Percentiles rank a stretch among this genome's conserved stretches.
Conservation (phyloP, 1,284 basidiomycete genomes). For the Puccinia horiana region DNA sequence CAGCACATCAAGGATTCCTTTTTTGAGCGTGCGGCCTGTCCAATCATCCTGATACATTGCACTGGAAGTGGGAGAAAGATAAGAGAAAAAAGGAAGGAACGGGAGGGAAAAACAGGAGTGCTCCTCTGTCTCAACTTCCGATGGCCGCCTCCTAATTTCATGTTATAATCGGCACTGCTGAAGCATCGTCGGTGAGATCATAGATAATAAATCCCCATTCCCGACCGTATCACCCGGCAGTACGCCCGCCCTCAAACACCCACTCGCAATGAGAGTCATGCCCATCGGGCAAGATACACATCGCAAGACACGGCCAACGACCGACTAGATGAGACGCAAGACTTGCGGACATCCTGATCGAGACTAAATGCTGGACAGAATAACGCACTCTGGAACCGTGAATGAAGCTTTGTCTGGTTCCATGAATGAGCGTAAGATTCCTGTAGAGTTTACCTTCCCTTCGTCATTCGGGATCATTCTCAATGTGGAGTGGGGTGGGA, state of each 20-base stretch:
- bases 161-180: neutral
- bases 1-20: too few species aligned
- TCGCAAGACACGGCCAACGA: neutral
- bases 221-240: neutral
- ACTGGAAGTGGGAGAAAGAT: neutral
- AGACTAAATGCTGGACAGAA: neutral
- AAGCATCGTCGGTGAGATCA: neutral
- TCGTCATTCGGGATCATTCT: neutral
- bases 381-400: neutral
- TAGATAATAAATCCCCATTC: neutral
- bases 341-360: neutral
- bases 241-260: neutral
- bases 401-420: neutral
- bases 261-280: neutral
- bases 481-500: neutral
- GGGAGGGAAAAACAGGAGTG: neutral
- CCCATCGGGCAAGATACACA: too few species aligned
- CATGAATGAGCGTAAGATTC: neutral
- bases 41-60: neutral
- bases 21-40: too few species aligned
- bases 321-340: neutral
- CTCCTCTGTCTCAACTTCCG: neutral
- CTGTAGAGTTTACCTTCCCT: neutral
- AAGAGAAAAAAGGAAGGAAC: neutral
- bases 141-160: neutral